phyloP scores from a whole-genome alignment of 1,139 yeast genomes.

The Suhomyces kunorum region DNA sequence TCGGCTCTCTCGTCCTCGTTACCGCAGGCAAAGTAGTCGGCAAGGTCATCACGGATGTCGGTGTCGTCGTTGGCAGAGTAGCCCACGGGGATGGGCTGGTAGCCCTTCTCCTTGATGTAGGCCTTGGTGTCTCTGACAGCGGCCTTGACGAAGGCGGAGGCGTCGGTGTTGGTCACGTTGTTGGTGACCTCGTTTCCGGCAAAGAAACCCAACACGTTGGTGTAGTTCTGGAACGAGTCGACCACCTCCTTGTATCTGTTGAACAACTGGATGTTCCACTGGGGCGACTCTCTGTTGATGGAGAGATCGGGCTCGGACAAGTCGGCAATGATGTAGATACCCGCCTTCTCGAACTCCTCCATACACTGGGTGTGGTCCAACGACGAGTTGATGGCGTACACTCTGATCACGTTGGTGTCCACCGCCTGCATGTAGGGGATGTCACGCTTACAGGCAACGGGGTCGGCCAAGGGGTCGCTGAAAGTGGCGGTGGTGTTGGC shows the following conservation, averaged over 20 bases:
- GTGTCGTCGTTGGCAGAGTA: conserved; percentile 85
- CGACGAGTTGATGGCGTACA: conserved; percentile 69
- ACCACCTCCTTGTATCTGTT: conserved; percentile 70
- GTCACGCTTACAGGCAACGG: conserved; percentile 67
- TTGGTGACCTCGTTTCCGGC: conserved; percentile 93
- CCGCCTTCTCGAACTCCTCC: conserved; percentile 67
- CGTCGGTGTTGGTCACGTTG: conserved; percentile 66
- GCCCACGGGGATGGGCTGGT: conserved; percentile 81
- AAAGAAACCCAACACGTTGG: conserved; percentile 82
- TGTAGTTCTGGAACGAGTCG: conserved; percentile 66
- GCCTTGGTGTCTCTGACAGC: conserved; percentile 82
- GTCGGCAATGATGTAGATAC: conserved; percentile 77
- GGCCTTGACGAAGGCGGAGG: conserved; percentile 88
- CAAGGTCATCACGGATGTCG: conserved; percentile 67
- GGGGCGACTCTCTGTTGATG: conserved; percentile 61
- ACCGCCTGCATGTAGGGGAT: conserved; percentile 64
- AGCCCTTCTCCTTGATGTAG: conserved; percentile 64
- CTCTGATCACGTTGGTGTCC: conserved; percentile 69
- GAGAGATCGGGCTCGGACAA: conserved; percentile 67
- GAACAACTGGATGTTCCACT: conserved; percentile 62
- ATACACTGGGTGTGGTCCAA: conserved; percentile 69
- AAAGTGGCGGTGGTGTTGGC: conserved; percentile 48
- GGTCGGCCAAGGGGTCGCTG: conserved; percentile 29
- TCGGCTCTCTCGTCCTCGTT: conserved; percentile 63
- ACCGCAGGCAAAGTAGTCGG: conserved; percentile 85